Percentiles rank a stretch among this genome's conserved stretches.
Conservation (phyloP, 306 rosid genomes). For the Senna siamea region DNA sequence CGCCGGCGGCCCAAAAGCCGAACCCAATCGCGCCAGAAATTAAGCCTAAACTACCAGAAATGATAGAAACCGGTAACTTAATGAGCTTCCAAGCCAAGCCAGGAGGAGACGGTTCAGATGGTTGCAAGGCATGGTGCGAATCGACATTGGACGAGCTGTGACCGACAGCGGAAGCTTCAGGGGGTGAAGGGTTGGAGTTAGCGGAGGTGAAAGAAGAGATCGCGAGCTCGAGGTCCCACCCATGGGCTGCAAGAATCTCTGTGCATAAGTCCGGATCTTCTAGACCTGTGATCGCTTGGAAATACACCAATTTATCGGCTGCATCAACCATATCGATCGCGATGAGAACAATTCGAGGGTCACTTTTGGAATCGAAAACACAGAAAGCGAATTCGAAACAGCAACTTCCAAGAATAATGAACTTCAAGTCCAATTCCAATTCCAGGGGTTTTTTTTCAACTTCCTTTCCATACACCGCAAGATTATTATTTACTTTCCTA, state of each 20-base stretch:
- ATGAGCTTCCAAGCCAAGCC: slow-evolving; percentile 84
- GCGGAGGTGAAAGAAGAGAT: slow-evolving; percentile 69
- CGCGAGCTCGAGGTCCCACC: slow-evolving; percentile 97
- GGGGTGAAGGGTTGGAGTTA: background rate
- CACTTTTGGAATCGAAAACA: slow-evolving; percentile 1
- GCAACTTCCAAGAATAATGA: slow-evolving; percentile 11
- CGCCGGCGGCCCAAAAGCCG: slow-evolving; percentile 96
- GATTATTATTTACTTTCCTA: too few relatives aligned
- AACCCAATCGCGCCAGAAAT: slow-evolving; percentile 84
- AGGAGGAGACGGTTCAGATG: slow-evolving; percentile 46
- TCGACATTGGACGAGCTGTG: background rate
- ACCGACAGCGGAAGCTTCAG: slow-evolving; percentile 1
- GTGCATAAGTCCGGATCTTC: slow-evolving; percentile 87
- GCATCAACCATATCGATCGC: slow-evolving; percentile 63
- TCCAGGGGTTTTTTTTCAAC: background rate
- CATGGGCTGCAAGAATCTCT: slow-evolving; percentile 84
- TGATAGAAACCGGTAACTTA: slow-evolving; percentile 75
- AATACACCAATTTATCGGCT: slow-evolving; percentile 75
- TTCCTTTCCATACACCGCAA: slow-evolving; percentile 5
- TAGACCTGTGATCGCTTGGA: slow-evolving; percentile 91
- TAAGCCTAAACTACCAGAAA: slow-evolving; percentile 83
- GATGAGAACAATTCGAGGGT: background rate
- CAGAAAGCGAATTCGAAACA: background rate
- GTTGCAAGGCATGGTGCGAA: background rate
- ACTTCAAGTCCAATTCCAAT: background rate